Conservation (phyloP, 768 basidiomycete genomes). For the Trametes elegans region DNA sequence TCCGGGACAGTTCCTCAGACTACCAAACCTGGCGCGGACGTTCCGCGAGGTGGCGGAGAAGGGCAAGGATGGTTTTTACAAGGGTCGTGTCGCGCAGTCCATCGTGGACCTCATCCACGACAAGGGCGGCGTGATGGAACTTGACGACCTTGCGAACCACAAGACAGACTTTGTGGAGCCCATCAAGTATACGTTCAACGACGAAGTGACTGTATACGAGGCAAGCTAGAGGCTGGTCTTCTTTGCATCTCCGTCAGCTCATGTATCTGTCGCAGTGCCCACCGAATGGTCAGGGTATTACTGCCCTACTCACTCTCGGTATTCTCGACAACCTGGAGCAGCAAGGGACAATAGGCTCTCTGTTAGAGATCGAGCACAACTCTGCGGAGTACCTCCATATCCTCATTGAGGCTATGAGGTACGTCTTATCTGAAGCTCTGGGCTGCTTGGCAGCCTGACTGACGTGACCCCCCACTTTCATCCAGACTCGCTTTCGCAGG, state of each 20-base stretch:
- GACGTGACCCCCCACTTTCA: background rate
- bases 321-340: constrained; percentile 86
- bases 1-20: constrained; percentile 79
- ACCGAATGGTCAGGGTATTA: constrained; percentile 96
- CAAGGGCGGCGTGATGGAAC: constrained; percentile 90
- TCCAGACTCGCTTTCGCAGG: constrained; percentile 64
- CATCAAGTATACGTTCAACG: constrained; percentile 85
- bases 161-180: constrained; percentile 80
- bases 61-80: constrained; percentile 94
- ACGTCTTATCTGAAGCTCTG: constrained; percentile 21
- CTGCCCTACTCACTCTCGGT: constrained; percentile 88
- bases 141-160: constrained; percentile 90
- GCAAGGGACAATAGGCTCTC: constrained; percentile 62
- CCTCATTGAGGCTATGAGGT: constrained; percentile 84
- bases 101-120: constrained; percentile 84
- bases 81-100: constrained; percentile 84
- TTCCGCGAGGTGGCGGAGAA: constrained; percentile 77
- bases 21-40: constrained; percentile 80
- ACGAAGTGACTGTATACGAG: constrained; percentile 89
- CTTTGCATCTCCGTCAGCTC: too few species aligned
- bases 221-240: constrained; percentile 37
- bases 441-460: background rate
- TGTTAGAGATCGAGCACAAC: constrained; percentile 86
- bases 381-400: constrained; percentile 86
- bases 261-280: constrained; percentile 54